These are phyloP conservation scores for Pichia sporocuriosa DNA, from an alignment of 805 yeast species.

Conservation along the genomic window DNA sequence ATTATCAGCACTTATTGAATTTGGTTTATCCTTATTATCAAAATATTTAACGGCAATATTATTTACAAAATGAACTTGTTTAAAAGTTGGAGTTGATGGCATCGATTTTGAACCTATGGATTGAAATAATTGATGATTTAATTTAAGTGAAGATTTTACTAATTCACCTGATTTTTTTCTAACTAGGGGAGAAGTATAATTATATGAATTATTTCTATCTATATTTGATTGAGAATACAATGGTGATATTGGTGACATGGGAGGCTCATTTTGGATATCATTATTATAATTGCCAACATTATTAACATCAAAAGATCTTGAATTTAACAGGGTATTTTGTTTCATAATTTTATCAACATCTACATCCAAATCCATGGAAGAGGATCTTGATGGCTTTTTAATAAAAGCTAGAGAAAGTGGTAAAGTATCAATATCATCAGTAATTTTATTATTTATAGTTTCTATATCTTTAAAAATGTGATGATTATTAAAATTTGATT, in stretches of 20 bases:
- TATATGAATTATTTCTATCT: background rate
- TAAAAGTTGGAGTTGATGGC: conserved; percentile 53
- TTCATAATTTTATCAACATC: conserved; percentile 25
- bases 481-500: no score
- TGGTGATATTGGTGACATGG: background rate
- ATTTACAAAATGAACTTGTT: conserved; percentile 82
- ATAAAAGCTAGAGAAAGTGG: conserved; percentile 30
- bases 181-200: conserved; percentile 35
- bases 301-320: conserved; percentile 11
- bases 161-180: conserved; percentile 88
- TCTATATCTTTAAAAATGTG: background rate
- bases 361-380: conserved; percentile 16
- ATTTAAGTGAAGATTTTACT: conserved; percentile 66
- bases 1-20: conserved; percentile 61
- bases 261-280: background rate
- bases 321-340: conserved; percentile 27
- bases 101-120: conserved; percentile 31
- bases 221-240: background rate
- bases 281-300: background rate
- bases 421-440: conserved; percentile 17
- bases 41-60: conserved; percentile 68
- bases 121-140: conserved; percentile 19
- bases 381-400: conserved; percentile 28
- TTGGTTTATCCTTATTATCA: conserved; percentile 65
- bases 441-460: background rate